phyloP scores from a whole-genome alignment of 306 rosid species.

The Abrus pulchellus region DNA sequence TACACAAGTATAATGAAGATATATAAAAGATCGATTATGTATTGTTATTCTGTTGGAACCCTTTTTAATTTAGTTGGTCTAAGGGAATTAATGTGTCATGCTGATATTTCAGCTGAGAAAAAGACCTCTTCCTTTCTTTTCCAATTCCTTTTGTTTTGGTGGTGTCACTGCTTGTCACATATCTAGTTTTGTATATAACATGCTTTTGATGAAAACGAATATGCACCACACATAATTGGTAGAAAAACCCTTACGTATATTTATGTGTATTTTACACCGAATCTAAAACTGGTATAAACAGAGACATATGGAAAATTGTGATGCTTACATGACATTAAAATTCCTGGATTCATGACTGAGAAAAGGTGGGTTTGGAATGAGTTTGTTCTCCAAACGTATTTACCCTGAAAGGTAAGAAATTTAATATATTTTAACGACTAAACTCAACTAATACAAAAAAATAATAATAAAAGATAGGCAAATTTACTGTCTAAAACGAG shows the following conservation, averaged over 20 bases:
- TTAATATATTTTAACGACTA: neutral
- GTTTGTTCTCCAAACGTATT: neutral
- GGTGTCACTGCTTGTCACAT: neutral
- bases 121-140: constrained; percentile 15
- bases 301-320: neutral
- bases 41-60: neutral
- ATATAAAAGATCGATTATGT: neutral
- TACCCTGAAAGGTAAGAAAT: neutral
- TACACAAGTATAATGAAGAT: neutral
- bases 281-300: neutral
- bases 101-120: neutral
- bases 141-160: neutral
- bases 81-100: neutral
- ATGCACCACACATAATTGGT: constrained; percentile 2
- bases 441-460: neutral
- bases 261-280: neutral
- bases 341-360: neutral
- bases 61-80: neutral
- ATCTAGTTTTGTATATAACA: neutral
- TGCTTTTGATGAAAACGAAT: neutral
- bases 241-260: neutral
- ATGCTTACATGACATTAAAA: neutral
- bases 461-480: no score
- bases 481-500: no score
- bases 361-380: neutral